Base-by-base conservation (phyloP, 176 grass and related monocot species). In the Musa acuminata region DNA sequence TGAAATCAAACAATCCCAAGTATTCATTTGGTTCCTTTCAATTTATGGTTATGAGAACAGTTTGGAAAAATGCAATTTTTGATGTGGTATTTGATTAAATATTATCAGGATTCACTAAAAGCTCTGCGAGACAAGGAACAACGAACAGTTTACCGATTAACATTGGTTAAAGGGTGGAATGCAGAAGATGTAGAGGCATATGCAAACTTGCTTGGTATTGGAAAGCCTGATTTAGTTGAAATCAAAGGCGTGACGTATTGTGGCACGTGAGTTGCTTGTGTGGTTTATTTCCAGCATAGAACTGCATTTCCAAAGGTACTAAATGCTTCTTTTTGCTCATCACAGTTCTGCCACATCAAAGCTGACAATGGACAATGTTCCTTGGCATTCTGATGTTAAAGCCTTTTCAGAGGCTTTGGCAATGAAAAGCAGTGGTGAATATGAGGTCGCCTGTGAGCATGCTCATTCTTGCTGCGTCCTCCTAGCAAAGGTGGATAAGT, bases 91-190 rank as follows among this genome's bases (percentile, higher is more conserved):
- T 52, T 62, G 9, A 10, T 13, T 64, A 52, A 77, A 13, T 0
- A 13, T 77, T 64, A 2, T 52, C 74, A 99, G 95, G 90, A 94
- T 91, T 99, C 95, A 0, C 82, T 99, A 51, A 94, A 87, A 81
- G 87, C 84, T 5, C 66, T 99, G 86, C 82, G 79, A 62, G 86
- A 93, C 62, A 99, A 99, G 80, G 86, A 88, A 74, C 95, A 99
- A 70, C 75, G 86, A 65, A 99, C 95, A 17, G 95, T 94, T 9
- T 99, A 94, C 80, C 80, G 95, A 67, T 74, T 99, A 60, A 99
- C 95, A 85, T 78, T 94, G 73, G 90, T 99, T 81, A 98, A 99
- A 84, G 95, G 95, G 11, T 99, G 95, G 95, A 99, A 99, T 82
- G 86, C 65, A 13, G 90, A 94, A 76, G 95, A 99, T 77, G 85